phyloP scores from a whole-genome alignment of 2,329 filamentous ascomycete genomes.

The Metarhizium humberi region DNA sequence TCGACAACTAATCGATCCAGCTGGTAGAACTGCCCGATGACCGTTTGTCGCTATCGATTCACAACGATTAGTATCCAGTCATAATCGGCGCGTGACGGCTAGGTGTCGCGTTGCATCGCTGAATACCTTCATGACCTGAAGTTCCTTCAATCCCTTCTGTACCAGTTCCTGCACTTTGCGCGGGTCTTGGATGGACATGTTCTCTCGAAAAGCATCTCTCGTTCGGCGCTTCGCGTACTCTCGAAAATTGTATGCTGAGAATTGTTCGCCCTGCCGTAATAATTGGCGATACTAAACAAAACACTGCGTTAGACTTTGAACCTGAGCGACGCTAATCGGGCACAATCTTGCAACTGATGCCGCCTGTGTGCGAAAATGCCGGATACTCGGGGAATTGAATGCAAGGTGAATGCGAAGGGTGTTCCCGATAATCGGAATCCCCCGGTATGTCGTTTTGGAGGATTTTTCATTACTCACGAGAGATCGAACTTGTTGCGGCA shows the following conservation, averaged over 20 bases:
- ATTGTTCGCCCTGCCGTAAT: conserved; percentile 76
- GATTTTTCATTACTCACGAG: conserved; percentile 31
- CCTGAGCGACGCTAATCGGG: background rate
- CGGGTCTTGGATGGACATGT: conserved; percentile 62
- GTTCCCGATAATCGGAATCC: background rate
- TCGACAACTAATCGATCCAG: conserved; percentile 87
- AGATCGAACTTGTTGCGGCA: conserved; percentile 48
- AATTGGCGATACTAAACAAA: conserved; percentile 74
- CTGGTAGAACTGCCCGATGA: conserved; percentile 92
- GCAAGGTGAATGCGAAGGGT: background rate
- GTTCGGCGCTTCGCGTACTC: conserved; percentile 92
- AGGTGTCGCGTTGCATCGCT: background rate
- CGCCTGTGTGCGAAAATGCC: background rate
- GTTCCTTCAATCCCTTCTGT: conserved; percentile 76
- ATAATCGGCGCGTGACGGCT: background rate
- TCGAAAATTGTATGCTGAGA: conserved; percentile 93
- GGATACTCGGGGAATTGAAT: background rate
- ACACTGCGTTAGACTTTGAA: background rate
- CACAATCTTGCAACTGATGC: background rate
- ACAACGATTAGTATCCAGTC: conserved; percentile 8
- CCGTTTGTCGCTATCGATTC: conserved; percentile 71
- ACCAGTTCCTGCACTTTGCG: conserved; percentile 78
- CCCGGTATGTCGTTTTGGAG: background rate
- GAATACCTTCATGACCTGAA: conserved; percentile 81
- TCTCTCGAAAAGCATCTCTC: conserved; percentile 79